Percentiles rank a stretch among this genome's conserved stretches.
phyloP scores from a whole-genome alignment of 768 basidiomycete genomes.

The Lactarius psammicola region DNA sequence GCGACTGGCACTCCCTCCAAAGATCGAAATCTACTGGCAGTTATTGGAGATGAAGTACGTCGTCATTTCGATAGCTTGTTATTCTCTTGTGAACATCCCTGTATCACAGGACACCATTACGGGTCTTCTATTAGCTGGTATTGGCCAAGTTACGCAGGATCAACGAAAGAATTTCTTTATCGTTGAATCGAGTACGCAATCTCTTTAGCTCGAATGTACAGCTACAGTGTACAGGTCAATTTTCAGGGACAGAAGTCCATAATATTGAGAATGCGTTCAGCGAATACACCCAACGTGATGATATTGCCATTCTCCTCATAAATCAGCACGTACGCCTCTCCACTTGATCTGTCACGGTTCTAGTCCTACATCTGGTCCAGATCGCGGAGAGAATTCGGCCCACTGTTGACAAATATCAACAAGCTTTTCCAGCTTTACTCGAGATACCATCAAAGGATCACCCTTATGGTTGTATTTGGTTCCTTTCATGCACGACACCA shows the following conservation, averaged over 20 bases:
- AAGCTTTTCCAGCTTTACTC: conserved; percentile 93
- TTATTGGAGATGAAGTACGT: conserved; percentile 94
- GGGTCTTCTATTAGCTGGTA: conserved; percentile 89
- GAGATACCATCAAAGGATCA: conserved; percentile 99
- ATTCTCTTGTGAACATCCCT: neutral
- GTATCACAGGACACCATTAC: conserved; percentile 87
- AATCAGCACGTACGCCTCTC: conserved; percentile 85
- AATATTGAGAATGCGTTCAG: conserved; percentile 90
- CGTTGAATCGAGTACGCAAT: conserved; percentile 75
- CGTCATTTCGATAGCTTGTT: neutral
- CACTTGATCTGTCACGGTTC: conserved; percentile 8
- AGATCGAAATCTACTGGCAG: conserved; percentile 86
- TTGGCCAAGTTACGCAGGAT: conserved; percentile 86
- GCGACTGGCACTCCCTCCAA: conserved; percentile 56
- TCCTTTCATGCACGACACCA: conserved; percentile 18
- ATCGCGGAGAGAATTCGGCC: conserved; percentile 97
- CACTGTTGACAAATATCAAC: conserved; percentile 91
- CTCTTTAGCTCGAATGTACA: neutral
- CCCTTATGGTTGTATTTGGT: conserved; percentile 74
- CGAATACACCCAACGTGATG: conserved; percentile 91
- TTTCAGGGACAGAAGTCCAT: conserved; percentile 82
- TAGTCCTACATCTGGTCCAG: conserved; percentile 43
- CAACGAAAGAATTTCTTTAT: conserved; percentile 98
- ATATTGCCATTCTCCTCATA: conserved; percentile 94
- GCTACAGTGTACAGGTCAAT: neutral